A percentile compares a stretch with the other conserved stretches of the same genome.
Conservation (phyloP, 176 grass and related monocot species). For the Elaeis guineensis region DNA sequence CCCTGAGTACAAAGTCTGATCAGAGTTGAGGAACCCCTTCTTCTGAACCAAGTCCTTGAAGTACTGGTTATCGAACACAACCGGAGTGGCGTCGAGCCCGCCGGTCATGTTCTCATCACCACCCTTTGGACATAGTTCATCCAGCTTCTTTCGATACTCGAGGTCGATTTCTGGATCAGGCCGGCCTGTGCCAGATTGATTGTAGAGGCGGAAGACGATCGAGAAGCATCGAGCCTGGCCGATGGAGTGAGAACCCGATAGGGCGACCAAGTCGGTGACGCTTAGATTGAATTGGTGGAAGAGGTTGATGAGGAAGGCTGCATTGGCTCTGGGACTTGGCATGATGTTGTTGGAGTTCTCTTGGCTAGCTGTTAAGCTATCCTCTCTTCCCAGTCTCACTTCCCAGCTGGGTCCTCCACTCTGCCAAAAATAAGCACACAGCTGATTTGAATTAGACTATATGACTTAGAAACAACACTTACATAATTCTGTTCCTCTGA, state of each 20-base stretch:
- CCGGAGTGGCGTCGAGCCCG: constrained; percentile 60
- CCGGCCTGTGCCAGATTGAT: constrained; percentile 68
- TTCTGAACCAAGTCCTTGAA: constrained; percentile 79
- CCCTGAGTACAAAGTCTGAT: constrained; percentile 89
- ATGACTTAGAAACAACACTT: no score
- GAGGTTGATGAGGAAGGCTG: constrained; percentile 48
- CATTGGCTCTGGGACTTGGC: constrained; percentile 78
- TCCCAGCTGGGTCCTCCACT: constrained; percentile 76
- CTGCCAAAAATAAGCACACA: constrained; percentile 16
- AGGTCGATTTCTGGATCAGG: constrained; percentile 88
- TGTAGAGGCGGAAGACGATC: constrained; percentile 85
- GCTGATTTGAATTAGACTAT: no score
- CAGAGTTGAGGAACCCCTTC: constrained; percentile 84
- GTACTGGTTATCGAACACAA: constrained; percentile 84
- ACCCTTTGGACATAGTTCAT: constrained; percentile 46
- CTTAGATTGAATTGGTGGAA: constrained; percentile 61
- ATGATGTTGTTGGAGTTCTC: constrained; percentile 67
- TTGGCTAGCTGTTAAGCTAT: constrained; percentile 70
- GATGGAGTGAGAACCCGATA: constrained; percentile 85
- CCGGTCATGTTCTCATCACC: constrained; percentile 58
- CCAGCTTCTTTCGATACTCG: constrained; percentile 30
- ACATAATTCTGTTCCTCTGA: no score
- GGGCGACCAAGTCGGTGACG: constrained; percentile 64
- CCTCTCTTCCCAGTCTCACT: constrained; percentile 65
- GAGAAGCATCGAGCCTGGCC: constrained; percentile 86